Conservation (phyloP, 1,139 yeast species). For the Geotrichum aggregatum region DNA sequence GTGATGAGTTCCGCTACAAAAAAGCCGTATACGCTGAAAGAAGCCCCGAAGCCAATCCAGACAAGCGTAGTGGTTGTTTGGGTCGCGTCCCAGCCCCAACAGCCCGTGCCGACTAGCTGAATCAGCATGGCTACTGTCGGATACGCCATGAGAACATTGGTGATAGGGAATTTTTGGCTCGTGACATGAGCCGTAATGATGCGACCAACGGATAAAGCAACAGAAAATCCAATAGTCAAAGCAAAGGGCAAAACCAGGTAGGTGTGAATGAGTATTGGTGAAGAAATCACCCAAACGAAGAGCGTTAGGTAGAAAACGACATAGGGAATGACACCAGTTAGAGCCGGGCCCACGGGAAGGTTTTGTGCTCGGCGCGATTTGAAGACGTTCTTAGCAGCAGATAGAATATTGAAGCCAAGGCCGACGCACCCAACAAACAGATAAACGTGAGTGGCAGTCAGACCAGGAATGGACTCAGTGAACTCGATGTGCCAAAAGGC, state of each 20-base stretch:
- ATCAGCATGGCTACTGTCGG: slow-evolving; percentile 56
- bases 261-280: slow-evolving; percentile 47
- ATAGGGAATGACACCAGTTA: slow-evolving; percentile 67
- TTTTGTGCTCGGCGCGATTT: slow-evolving; percentile 45
- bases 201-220: slow-evolving; percentile 85
- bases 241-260: slow-evolving; percentile 52
- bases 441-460: slow-evolving; percentile 31
- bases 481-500: slow-evolving; percentile 53
- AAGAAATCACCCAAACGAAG: slow-evolving; percentile 45
- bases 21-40: slow-evolving; percentile 71
- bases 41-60: slow-evolving; percentile 72
- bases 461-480: slow-evolving; percentile 10
- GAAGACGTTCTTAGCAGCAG: slow-evolving; percentile 70
- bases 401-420: slow-evolving; percentile 63
- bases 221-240: slow-evolving; percentile 64
- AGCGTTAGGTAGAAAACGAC: slow-evolving; percentile 58
- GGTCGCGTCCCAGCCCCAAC: slow-evolving; percentile 35
- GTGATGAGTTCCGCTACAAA: slow-evolving; percentile 77
- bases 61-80: slow-evolving; percentile 35
- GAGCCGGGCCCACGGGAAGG: slow-evolving; percentile 44
- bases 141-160: slow-evolving; percentile 64
- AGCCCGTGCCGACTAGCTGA: slow-evolving; percentile 34
- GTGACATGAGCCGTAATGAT: slow-evolving; percentile 87
- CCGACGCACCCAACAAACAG: slow-evolving; percentile 52
- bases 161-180: slow-evolving; percentile 65